Conservation (phyloP, 1,284 basidiomycete genomes). For the Mrakiaceae sp. region DNA sequence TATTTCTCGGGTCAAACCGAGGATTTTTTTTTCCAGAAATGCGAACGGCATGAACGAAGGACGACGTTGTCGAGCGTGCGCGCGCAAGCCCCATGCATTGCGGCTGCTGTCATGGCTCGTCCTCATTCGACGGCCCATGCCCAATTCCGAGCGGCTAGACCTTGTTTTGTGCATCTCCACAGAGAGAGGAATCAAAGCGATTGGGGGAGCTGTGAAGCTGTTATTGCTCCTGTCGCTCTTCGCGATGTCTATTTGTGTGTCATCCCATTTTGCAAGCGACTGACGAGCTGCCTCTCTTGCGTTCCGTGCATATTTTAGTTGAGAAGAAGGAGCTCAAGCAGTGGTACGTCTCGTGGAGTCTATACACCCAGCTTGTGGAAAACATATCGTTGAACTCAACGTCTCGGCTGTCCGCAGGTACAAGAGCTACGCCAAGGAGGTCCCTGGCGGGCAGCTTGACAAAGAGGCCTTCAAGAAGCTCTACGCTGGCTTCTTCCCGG, state of each 20-base stretch:
- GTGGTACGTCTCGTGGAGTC: slow-evolving; percentile 47
- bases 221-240: no score
- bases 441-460: slow-evolving; percentile 91
- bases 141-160: no score
- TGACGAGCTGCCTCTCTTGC: not conserved
- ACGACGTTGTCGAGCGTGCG: not conserved
- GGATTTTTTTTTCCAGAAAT: no score
- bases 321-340: slow-evolving; percentile 99
- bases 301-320: slow-evolving; percentile 45
- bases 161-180: no score
- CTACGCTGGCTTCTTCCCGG: slow-evolving; percentile 99
- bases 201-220: no score
- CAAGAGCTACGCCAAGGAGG: slow-evolving; percentile 98
- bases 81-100: not conserved
- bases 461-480: slow-evolving; percentile 94
- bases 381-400: no score
- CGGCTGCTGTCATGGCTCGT: not conserved
- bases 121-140: no score
- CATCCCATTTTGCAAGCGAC: not conserved
- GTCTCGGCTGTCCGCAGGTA: slow-evolving; percentile 50
- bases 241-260: no score
- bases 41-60: no score
- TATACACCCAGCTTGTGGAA: no score
- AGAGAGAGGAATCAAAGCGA: no score
- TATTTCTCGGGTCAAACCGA: no score